These are phyloP conservation scores for Fusarium gaditjirri DNA, from an alignment of 2,329 filamentous ascomycete species.

Conservation along the genomic window DNA sequence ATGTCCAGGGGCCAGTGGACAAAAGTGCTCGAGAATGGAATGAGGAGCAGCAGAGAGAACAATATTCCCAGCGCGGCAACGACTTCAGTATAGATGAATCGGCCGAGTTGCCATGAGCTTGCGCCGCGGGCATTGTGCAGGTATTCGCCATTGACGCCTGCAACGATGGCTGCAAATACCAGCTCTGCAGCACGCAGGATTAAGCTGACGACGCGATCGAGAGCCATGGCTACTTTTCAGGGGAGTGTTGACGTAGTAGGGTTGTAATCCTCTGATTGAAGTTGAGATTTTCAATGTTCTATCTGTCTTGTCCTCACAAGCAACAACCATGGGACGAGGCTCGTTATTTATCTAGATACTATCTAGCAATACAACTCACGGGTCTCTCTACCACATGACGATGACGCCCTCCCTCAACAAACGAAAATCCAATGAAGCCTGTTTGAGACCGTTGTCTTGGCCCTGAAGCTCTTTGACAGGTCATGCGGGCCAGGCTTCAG, in stretches of 20 bases:
- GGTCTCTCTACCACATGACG: constrained; percentile 34
- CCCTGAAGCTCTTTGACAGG: constrained; percentile 30
- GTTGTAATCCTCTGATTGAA: neutral
- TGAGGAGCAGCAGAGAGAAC: constrained; percentile 75
- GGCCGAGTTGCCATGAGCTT: constrained; percentile 64
- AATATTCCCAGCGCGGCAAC: constrained; percentile 76
- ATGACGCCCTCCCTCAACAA: constrained; percentile 33
- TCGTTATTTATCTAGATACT: constrained; percentile 36
- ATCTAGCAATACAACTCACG: constrained; percentile 16
- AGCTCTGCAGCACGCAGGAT: constrained; percentile 62
- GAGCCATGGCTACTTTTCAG: constrained; percentile 46
- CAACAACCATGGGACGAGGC: constrained; percentile 6
- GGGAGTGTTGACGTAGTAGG: neutral
- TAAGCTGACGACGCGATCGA: constrained; percentile 54
- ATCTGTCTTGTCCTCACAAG: neutral
- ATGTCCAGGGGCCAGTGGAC: constrained; percentile 78
- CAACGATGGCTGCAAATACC: constrained; percentile 76
- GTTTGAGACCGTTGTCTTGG: constrained; percentile 30
- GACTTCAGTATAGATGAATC: constrained; percentile 80
- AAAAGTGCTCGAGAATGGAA: constrained; percentile 76
- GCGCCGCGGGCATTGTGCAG: constrained; percentile 62
- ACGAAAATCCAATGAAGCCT: constrained; percentile 27
- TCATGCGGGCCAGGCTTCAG: constrained; percentile 38
- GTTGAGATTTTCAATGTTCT: neutral
- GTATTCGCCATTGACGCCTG: constrained; percentile 75